Base-by-base conservation (phyloP, 345 rosid genomes). In the Carallia pectinifolia region DNA sequence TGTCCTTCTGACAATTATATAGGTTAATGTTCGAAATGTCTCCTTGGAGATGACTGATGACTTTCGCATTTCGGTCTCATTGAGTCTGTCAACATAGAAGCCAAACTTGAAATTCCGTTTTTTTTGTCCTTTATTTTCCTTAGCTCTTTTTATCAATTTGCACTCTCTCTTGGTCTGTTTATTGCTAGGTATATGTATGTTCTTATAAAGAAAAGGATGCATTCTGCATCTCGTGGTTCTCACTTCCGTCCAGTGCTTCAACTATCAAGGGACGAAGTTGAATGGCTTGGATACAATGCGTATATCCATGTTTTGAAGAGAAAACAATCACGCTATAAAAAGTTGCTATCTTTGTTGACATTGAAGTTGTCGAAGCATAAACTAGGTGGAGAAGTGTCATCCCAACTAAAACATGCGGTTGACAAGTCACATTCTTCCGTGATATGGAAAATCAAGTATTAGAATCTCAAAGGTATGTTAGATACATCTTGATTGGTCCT, bases 251-350 rank as follows among this genome's bases (percentile, higher is more conserved):
- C 88, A 0, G 64, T 71, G 73, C 90, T 82, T 62, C 58, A 76
- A 72, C 64, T 88, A 74, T 48, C 62, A 36, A 81, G 73, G 53
- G 79, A 70, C 8, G 98, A 93, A 81, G 93, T 89, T 23, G 79
- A 79, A 70, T 93, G 96, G 97, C 93, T 93, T 34, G 97, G 96
- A 23, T 68, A 88, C 23, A 75, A 82, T 69, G 97, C 96, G 0
- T 90, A 68, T 68, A 73, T 89, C 29, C 74, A 84, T 74, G 92
- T 82, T 30, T 60, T 90, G 69, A 81, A 79, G 82, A 83, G 71
- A 73, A 90, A 93, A 72, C 89, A 90, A 74, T 75, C 90, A 1
- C 70, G 90, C 67, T 84, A 90, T 58, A 76, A 53, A 50, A 71
- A 66, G 64, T 75, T 93, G 77, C 77, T 93, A 18, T 64, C 37